These are phyloP conservation scores for Excoecaria cochinchinensis DNA, from an alignment of 345 rosid genomes.

Conservation along the genomic window DNA sequence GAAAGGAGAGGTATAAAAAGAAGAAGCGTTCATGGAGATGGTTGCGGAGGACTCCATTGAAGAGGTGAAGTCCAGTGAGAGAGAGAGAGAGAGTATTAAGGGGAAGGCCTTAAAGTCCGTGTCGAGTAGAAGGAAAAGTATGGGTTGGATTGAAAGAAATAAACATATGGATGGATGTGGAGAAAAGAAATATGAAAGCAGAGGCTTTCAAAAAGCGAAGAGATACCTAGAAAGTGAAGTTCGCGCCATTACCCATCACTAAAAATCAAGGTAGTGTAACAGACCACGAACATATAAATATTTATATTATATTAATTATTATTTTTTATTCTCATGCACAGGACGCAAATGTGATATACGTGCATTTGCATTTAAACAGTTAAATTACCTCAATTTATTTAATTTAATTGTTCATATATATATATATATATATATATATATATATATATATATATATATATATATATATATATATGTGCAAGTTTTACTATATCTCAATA, in stretches of 20 bases:
- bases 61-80: not conserved
- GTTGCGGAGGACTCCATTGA: slow-evolving; percentile 17
- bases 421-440: too few species aligned
- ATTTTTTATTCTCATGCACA: too few species aligned
- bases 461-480: too few species aligned
- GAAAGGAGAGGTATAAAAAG: not conserved
- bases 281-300: too few species aligned
- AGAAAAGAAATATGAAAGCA: not conserved
- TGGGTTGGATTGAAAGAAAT: not conserved
- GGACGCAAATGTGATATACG: too few species aligned
- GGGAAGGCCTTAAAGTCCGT: not conserved
- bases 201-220: slow-evolving; percentile 1
- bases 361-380: too few species aligned
- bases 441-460: too few species aligned
- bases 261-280: not conserved
- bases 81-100: not conserved
- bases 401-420: too few species aligned
- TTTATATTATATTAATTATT: too few species aligned
- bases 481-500: too few species aligned
- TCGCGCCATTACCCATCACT: not conserved
- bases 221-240: not conserved
- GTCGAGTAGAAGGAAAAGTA: not conserved
- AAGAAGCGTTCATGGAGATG: slow-evolving; percentile 8
- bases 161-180: not conserved
- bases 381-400: too few species aligned